Base-by-base conservation (phyloP, 1,284 basidiomycete genomes). In the Fistulinella cinereoalba region DNA sequence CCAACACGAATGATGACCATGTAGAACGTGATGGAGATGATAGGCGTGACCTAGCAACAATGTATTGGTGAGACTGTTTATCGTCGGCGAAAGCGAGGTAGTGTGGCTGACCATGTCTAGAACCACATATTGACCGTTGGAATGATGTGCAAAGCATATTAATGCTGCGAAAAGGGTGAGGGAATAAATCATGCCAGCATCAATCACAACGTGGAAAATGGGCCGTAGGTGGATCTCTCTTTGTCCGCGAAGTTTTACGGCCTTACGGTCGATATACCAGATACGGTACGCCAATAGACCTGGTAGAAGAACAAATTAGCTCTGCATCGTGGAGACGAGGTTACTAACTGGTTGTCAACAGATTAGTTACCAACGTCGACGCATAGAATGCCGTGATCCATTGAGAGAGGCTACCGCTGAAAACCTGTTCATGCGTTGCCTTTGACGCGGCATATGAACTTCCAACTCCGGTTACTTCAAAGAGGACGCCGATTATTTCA, bases 21-120 rank as follows among this genome's bases (percentile, higher is more conserved):
- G 19, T 57, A 60, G 40, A 60, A 60, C 21, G 56, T 56, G 44
- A 57, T 60, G 6, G 56, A 60, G 22, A 57, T 58, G 34, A 60
- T 44, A 7, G 56, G 58, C 31, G 43, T 47, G 23, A 54, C 47
- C 48, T 61, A 24, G 21, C 1, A 29, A 18, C 12, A 10, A 24
- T 11, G n/a, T 16, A 9, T 52, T 18, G 46, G 47, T 29, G 33
- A 1, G 13, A 21, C 3, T 8, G 9, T 40, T 24, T n/a, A n/a
- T 11, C 22, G 6, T 24, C 12, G 7, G n/a, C 19, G 22, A 27
- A 12, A 7, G 8, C 18, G 19, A 38, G 18, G 16, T 5, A 41
- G 1, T 33, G 36, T 6, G 38, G 12, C 49, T 51, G 10, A 64
- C 60, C 51, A 53, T 48, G 38, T 52, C 46, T 8, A 65, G 8